phyloP scores from a whole-genome alignment of 2,329 filamentous ascomycete genomes.

The Colletotrichum sp. region DNA sequence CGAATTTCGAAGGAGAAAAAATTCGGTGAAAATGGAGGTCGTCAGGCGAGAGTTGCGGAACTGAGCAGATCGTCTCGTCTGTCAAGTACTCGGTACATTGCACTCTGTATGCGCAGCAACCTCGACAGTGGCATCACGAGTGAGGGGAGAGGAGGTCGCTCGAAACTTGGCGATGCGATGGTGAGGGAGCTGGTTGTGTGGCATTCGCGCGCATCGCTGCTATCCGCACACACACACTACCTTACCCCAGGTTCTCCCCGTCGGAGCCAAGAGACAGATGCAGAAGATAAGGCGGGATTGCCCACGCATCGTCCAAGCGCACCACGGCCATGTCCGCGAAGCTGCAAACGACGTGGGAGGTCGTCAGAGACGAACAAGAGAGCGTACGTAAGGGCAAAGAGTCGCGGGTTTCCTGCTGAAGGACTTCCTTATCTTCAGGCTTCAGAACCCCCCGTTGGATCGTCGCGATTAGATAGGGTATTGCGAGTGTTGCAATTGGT shows the following conservation, averaged over 20 bases:
- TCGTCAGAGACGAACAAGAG: neutral
- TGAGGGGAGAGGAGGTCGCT: neutral
- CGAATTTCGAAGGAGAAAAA: neutral
- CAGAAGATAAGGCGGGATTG: neutral
- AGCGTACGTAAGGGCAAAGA: neutral
- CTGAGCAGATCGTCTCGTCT: neutral
- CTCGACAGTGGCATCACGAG: neutral
- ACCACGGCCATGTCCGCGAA: neutral
- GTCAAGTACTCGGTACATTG: neutral
- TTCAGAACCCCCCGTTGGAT: neutral
- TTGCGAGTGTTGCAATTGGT: neutral
- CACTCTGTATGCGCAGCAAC: neutral
- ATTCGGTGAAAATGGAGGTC: neutral
- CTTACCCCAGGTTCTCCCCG: neutral
- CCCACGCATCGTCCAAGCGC: neutral
- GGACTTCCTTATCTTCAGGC: constrained; percentile 4
- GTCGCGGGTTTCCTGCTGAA: neutral
- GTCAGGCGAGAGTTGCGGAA: neutral
- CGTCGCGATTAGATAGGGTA: neutral
- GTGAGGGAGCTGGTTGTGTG: neutral
- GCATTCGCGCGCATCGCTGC: neutral
- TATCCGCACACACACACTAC: neutral
- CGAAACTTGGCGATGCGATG: neutral
- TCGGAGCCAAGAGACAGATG: neutral
- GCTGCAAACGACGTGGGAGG: neutral